These are phyloP conservation scores for Pelargonium nanum DNA, from an alignment of 345 rosid species.

Conservation along the genomic window DNA sequence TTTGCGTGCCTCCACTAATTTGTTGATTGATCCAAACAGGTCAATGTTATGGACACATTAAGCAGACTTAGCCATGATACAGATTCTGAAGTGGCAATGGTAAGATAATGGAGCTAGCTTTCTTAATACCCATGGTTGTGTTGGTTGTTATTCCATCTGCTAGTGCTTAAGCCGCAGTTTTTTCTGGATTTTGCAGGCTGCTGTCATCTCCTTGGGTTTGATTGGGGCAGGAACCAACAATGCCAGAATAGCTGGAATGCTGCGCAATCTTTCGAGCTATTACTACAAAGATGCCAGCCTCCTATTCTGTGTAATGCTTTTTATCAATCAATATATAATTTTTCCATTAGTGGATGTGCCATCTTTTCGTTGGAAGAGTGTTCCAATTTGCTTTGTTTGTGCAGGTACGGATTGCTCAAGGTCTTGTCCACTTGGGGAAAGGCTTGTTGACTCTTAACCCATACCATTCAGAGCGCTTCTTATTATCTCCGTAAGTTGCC, in stretches of 20 bases:
- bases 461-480: conserved; percentile 81
- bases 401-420: conserved; percentile 95
- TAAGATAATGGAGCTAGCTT: conserved; percentile 21
- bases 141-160: conserved; percentile 3
- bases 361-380: neutral
- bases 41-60: conserved; percentile 88
- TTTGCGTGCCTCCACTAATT: neutral
- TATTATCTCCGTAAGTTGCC: conserved; percentile 70
- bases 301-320: conserved; percentile 69
- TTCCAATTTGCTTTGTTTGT: conserved; percentile 1
- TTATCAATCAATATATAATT: too few species aligned
- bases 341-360: too few species aligned
- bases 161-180: conserved; percentile 2
- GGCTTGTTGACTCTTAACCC: conserved; percentile 88
- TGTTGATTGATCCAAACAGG: conserved; percentile 31
- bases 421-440: conserved; percentile 87
- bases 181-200: conserved; percentile 48
- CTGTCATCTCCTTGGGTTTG: conserved; percentile 82
- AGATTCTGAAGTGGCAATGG: conserved; percentile 97
- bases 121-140: neutral
- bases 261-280: conserved; percentile 89
- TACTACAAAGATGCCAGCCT: conserved; percentile 86
- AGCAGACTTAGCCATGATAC: conserved; percentile 97
- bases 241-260: conserved; percentile 95
- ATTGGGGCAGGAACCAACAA: conserved; percentile 96